Evolutionary conservation across 148 eudicot species (phyloP).

Genomic region (Suaeda aralocaspica): DNA sequence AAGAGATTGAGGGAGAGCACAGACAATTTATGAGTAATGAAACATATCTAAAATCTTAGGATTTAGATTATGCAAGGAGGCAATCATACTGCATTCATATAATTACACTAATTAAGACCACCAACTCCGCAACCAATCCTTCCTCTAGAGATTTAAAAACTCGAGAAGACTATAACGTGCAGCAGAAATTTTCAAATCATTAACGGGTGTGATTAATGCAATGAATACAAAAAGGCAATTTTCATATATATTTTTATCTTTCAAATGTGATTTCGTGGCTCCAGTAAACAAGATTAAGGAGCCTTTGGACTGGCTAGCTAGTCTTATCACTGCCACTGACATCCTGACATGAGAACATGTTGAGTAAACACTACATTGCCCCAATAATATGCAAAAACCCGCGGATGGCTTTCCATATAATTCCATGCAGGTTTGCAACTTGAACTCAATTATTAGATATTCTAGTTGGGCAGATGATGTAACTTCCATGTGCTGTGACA

Average conservation of each 20-base stretch:
- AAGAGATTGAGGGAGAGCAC: background rate
- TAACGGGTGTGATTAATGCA: background rate
- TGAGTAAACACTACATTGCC: constrained; percentile 18
- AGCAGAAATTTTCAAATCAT: constrained; percentile 3
- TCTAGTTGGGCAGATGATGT: constrained; percentile 24
- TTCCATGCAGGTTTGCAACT: constrained; percentile 17
- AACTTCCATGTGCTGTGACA: constrained; percentile 29
- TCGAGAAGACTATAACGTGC: constrained; percentile 1
- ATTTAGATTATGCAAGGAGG: background rate
- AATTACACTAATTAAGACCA: constrained; percentile 12
- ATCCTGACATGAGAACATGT: constrained; percentile 18
- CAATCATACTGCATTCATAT: constrained; percentile 12
- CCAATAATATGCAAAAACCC: constrained; percentile 14
- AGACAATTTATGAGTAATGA: background rate
- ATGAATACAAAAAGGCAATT: background rate
- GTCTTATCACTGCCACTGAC: constrained; percentile 17
- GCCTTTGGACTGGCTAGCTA: constrained; percentile 6
- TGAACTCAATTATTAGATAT: constrained; percentile 13
- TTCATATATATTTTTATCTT: background rate
- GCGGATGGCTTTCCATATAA: constrained; percentile 11
- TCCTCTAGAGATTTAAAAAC: constrained; percentile 6
- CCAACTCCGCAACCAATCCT: constrained; percentile 14
- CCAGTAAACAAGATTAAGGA: background rate
- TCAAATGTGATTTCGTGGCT: constrained; percentile 1
- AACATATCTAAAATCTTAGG: constrained; percentile 12